Conservation (phyloP, 768 basidiomycete genomes). For the Cubamyces lactineus region DNA sequence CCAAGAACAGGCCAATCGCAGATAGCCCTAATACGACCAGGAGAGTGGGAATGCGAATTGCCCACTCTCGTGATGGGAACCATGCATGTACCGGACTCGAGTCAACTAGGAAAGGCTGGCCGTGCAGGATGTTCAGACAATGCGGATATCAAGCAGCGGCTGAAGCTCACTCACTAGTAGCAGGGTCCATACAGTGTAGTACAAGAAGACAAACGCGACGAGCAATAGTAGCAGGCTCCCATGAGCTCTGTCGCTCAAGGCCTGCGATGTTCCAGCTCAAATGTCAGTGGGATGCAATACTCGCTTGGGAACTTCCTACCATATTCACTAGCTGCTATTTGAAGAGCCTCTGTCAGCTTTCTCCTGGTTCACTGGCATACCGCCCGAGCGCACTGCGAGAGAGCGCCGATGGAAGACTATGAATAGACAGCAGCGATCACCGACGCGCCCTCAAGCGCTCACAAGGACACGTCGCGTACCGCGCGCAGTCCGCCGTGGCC, state of each 20-base stretch:
- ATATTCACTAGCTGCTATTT: neutral
- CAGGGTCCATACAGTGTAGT: constrained; percentile 93
- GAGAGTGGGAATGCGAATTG: constrained; percentile 82
- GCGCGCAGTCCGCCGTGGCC: constrained; percentile 17
- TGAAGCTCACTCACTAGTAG: constrained; percentile 63
- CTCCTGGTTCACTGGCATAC: no score
- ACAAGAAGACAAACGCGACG: constrained; percentile 77
- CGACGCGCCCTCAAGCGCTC: constrained; percentile 11
- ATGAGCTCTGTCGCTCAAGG: constrained; percentile 76
- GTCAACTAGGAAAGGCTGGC: constrained; percentile 79
- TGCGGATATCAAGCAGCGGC: constrained; percentile 5
- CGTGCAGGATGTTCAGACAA: neutral
- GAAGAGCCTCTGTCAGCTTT: no score
- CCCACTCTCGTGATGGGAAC: constrained; percentile 94
- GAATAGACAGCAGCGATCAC: neutral
- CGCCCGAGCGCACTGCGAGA: no score
- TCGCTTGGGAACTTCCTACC: neutral
- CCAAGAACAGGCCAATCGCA: constrained; percentile 79
- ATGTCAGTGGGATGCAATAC: neutral
- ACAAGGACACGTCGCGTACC: constrained; percentile 25
- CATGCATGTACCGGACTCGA: constrained; percentile 72
- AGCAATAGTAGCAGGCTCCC: constrained; percentile 81
- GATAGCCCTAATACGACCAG: constrained; percentile 79
- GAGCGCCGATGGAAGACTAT: neutral
- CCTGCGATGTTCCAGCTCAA: constrained; percentile 46